Conservation (phyloP, 345 rosid species). For the Erucastrum elatum region DNA sequence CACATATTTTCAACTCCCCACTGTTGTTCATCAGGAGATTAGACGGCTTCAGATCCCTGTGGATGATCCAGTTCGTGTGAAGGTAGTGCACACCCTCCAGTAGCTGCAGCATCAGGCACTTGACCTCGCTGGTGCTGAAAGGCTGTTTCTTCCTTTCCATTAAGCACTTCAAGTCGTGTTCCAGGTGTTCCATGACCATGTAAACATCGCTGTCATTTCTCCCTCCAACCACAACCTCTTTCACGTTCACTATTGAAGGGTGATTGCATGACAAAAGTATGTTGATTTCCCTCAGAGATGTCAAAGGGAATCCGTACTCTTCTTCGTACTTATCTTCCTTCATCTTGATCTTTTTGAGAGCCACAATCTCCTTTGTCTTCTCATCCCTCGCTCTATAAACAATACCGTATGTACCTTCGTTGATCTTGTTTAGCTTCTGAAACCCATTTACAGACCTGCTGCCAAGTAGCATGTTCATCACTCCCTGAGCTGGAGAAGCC, state of each 20-base stretch:
- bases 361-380: constrained; percentile 68
- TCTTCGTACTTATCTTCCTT: constrained; percentile 59
- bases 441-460: constrained; percentile 68
- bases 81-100: constrained; percentile 82
- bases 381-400: constrained; percentile 78
- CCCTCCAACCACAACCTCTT: constrained; percentile 79
- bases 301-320: constrained; percentile 75
- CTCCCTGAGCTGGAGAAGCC: constrained; percentile 26
- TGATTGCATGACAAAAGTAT: constrained; percentile 71
- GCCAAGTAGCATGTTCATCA: constrained; percentile 58
- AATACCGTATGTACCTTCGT: constrained; percentile 87
- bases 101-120: constrained; percentile 83
- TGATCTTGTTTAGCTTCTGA: constrained; percentile 75
- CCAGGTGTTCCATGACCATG: constrained; percentile 95
- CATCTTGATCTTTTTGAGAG: constrained; percentile 83
- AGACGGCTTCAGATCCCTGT: constrained; percentile 86
- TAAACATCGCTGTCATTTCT: constrained; percentile 51
- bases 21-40: constrained; percentile 78
- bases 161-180: constrained; percentile 74
- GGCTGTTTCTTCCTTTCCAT: constrained; percentile 71
- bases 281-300: constrained; percentile 87
- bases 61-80: constrained; percentile 91
- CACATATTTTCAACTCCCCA: constrained; percentile 82
- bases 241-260: constrained; percentile 71
- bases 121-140: constrained; percentile 85